These are phyloP conservation scores for Spathaspora gorwiae DNA, from an alignment of 805 yeast genomes.

Conservation along the genomic window DNA sequence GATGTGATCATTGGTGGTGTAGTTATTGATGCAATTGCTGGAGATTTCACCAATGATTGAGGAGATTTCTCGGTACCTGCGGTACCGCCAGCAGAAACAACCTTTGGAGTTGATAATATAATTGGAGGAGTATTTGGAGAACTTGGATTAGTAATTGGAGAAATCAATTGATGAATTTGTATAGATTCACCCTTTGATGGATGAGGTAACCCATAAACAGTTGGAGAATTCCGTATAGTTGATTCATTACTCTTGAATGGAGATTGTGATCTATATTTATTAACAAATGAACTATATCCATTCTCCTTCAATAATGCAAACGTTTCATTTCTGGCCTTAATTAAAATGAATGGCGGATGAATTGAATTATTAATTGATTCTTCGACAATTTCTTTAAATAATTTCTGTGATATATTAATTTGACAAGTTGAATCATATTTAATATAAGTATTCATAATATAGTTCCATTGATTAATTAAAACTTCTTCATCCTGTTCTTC, in stretches of 20 bases:
- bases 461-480: slow-evolving; percentile 28
- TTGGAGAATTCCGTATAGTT: neutral
- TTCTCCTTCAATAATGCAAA: slow-evolving; percentile 32
- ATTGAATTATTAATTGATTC: slow-evolving; percentile 13
- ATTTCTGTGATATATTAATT: slow-evolving; percentile 43
- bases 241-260: neutral
- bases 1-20: neutral
- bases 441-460: slow-evolving; percentile 38
- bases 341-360: slow-evolving; percentile 23
- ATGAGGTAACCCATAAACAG: neutral
- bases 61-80: neutral
- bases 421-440: slow-evolving; percentile 40
- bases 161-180: neutral
- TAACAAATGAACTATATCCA: slow-evolving; percentile 18
- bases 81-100: no score
- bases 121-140: neutral
- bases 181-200: neutral
- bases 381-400: slow-evolving; percentile 24
- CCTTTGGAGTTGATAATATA: neutral
- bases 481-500: neutral
- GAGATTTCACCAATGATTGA: neutral
- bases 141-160: neutral
- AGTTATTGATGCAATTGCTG: neutral
- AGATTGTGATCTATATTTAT: slow-evolving; percentile 1
- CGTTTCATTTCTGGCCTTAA: slow-evolving; percentile 27